Evolutionary conservation across 108 stramenopile genomes (phyloP), one percentile per base, ranked within the genome.

Genomic region (Discostella pseudostelligera): DNA sequence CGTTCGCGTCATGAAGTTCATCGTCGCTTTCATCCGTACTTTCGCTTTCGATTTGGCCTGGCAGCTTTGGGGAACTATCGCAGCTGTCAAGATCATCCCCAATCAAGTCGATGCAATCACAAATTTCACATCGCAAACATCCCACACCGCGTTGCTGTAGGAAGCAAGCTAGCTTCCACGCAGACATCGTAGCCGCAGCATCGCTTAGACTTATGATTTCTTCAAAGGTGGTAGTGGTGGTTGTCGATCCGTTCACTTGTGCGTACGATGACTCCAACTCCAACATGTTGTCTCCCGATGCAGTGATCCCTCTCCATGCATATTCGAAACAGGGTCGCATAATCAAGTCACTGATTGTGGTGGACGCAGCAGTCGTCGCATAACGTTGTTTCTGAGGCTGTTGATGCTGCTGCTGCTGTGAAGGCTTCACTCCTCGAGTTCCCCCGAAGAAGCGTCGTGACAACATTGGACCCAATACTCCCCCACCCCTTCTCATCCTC

Each of bases 141-240:
- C 65, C 70, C 6, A 72, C 70, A 6, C 70, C 70, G 22, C 63
- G 55, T 37, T 72, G 55, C 22, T 56, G 42, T 32, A 72, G 55
- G 39, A 72, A 65, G 22, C 70, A 65, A 7, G 70, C 70, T 24
- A 72, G 26, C 21, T 72, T 72, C 70, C 70, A 72, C n/a, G 70
- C 70, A 25, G 70, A 65, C 70, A 72, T 72, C 12, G 55, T 72
- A 14, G 39, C 65, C n/a, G 70, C 70, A 21, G 70, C 32, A 65
- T 66, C 45, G 39, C 70, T 56, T 16, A 66, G 64, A n/a, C 70
- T 65, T 21, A 37, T 44, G 5, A 72, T 66, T 44, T 65, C 70
- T 21, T 72, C 70, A 5, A 57, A 12, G 13, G 54, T 65, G 9
- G 42, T 56, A 9, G 54, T 69, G 22, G 68, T 11, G 43, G 67